phyloP scores from a whole-genome alignment of 192 early-diverging fungal genomes.

The Funneliformis geosporum region DNA sequence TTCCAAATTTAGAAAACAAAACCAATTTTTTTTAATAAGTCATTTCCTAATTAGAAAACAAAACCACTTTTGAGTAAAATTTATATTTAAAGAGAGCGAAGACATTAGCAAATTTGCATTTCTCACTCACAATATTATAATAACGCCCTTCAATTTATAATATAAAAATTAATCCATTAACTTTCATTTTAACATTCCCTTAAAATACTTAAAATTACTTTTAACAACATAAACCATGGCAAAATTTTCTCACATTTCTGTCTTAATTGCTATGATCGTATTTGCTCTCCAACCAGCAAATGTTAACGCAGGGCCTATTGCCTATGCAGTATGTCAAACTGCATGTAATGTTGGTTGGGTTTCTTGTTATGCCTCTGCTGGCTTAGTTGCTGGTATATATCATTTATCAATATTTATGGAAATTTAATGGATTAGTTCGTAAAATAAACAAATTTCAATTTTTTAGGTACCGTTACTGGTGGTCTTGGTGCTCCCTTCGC shows the following conservation, averaged over 20 bases:
- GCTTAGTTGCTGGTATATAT: conserved; percentile 1
- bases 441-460: background rate
- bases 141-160: no score
- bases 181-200: no score
- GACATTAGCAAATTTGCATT: no score
- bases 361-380: background rate
- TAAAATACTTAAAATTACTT: no score
- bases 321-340: background rate
- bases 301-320: background rate
- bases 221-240: background rate
- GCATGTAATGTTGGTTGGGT: conserved; percentile 23
- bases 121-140: no score
- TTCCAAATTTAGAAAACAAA: no score
- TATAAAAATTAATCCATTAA: no score
- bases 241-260: background rate
- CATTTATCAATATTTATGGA: background rate
- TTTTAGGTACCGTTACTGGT: background rate
- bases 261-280: background rate
- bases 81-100: no score
- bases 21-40: no score
- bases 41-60: no score
- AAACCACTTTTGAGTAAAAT: no score
- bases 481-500: background rate
- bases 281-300: background rate
- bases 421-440: background rate